These are phyloP conservation scores for Thalassiosira ordinaria DNA, from an alignment of 352 stramenopile species.

Conservation along the genomic window DNA sequence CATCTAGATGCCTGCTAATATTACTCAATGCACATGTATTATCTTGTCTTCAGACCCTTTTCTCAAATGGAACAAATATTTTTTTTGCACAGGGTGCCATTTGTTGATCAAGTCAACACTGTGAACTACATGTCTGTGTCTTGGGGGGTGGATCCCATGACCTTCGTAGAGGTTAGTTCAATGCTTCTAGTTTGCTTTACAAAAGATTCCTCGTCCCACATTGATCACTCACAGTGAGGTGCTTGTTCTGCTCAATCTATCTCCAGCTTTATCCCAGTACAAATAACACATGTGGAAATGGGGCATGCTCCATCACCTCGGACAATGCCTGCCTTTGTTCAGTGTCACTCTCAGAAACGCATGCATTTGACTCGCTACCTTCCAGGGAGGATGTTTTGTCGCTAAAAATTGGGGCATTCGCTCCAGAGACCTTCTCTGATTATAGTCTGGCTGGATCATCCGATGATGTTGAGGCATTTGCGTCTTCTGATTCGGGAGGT, in stretches of 20 bases:
- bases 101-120: conserved; percentile 56
- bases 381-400: conserved; percentile 61
- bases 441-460: conserved; percentile 55
- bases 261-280: conserved; percentile 53
- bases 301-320: conserved; percentile 43
- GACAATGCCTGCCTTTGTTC: conserved; percentile 64
- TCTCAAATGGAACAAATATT: not conserved
- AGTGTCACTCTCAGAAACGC: conserved; percentile 46
- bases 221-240: no score
- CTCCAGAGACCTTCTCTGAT: conserved; percentile 57
- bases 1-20: not conserved
- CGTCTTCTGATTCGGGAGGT: conserved; percentile 28
- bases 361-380: conserved; percentile 54
- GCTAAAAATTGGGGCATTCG: conserved; percentile 59
- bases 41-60: not conserved
- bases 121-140: conserved; percentile 58
- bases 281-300: conserved; percentile 61
- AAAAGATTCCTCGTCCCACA: no score
- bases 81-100: conserved; percentile 1
- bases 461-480: conserved; percentile 49
- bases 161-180: no score
- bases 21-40: not conserved
- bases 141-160: conserved; percentile 58
- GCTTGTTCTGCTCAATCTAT: no score
- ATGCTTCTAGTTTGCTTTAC: no score